Conservation (phyloP, 306 rosid genomes). For the Pachyrhizus erosus region DNA sequence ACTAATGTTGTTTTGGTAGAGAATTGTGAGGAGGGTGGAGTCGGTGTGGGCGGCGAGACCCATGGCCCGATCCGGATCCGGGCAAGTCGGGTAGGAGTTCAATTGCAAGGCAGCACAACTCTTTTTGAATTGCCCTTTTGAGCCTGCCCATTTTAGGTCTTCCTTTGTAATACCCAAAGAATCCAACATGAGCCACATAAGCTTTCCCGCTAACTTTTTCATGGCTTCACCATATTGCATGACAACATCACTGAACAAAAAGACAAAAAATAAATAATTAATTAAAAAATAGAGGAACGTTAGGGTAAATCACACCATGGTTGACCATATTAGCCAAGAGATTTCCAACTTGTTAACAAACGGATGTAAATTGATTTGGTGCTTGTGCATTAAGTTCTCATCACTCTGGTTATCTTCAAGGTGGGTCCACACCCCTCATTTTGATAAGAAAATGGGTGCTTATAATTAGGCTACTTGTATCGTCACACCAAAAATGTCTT, state of each 20-base stretch:
- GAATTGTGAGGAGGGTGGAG: conserved; percentile 75
- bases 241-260: conserved; percentile 56
- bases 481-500: conserved; percentile 26
- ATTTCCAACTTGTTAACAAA: conserved; percentile 24
- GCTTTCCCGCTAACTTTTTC: conserved; percentile 70
- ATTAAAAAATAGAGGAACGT: not conserved
- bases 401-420: conserved; percentile 44
- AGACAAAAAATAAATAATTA: not conserved
- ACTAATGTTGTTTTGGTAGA: conserved; percentile 74
- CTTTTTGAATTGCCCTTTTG: conserved; percentile 52
- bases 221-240: conserved; percentile 64
- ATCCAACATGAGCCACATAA: conserved; percentile 75
- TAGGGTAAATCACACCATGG: conserved; percentile 6
- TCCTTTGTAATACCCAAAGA: conserved; percentile 66
- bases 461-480: conserved; percentile 34
- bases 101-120: conserved; percentile 68
- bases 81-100: conserved; percentile 86
- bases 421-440: conserved; percentile 67
- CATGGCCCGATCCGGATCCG: conserved; percentile 96
- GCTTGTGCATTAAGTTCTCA: conserved; percentile 38
- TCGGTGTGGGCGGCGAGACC: conserved; percentile 92
- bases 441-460: conserved; percentile 44
- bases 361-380: conserved; percentile 33
- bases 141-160: conserved; percentile 74
- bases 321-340: conserved; percentile 20